Evolutionary conservation across 345 rosid species (phyloP).

Genomic region (Laguncularia racemosa): DNA sequence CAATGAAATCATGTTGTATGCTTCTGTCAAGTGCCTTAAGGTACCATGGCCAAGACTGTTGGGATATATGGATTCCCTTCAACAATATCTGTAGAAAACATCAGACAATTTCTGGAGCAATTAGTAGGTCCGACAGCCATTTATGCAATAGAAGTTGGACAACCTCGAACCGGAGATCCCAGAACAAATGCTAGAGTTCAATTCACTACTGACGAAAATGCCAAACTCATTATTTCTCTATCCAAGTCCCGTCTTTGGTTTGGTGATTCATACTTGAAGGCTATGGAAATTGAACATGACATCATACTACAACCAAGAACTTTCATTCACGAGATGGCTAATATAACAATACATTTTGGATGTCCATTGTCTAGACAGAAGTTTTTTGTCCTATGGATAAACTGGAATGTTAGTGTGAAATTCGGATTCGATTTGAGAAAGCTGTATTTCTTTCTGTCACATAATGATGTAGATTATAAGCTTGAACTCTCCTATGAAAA

Average conservation of each 20-base stretch:
- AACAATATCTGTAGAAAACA: not conserved
- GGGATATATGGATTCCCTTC: slow-evolving; percentile 13
- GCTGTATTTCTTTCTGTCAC: slow-evolving; percentile 16
- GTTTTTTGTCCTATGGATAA: slow-evolving; percentile 24
- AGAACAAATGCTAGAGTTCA: slow-evolving; percentile 19
- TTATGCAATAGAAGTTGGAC: slow-evolving; percentile 4
- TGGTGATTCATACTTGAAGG: slow-evolving; percentile 14
- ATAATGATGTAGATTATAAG: slow-evolving; percentile 9
- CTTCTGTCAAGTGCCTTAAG: not conserved
- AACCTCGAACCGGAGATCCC: slow-evolving; percentile 4
- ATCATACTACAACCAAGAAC: slow-evolving; percentile 9
- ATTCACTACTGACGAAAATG: slow-evolving; percentile 10
- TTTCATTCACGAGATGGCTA: slow-evolving; percentile 2
- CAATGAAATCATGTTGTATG: too few species aligned
- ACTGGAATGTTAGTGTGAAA: slow-evolving; percentile 10
- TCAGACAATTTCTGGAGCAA: slow-evolving; percentile 16
- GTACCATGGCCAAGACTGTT: slow-evolving; percentile 14
- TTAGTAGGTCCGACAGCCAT: slow-evolving; percentile 10
- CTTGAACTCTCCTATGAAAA: slow-evolving; percentile 30
- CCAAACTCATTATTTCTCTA: not conserved
- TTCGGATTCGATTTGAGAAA: slow-evolving; percentile 14
- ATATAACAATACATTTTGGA: slow-evolving; percentile 21
- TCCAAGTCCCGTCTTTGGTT: slow-evolving; percentile 15
- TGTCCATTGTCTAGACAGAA: slow-evolving; percentile 12
- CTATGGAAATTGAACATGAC: not conserved